Conservation (phyloP, 2,329 filamentous ascomycete species). For the Golovinomyces cichoracearum region DNA sequence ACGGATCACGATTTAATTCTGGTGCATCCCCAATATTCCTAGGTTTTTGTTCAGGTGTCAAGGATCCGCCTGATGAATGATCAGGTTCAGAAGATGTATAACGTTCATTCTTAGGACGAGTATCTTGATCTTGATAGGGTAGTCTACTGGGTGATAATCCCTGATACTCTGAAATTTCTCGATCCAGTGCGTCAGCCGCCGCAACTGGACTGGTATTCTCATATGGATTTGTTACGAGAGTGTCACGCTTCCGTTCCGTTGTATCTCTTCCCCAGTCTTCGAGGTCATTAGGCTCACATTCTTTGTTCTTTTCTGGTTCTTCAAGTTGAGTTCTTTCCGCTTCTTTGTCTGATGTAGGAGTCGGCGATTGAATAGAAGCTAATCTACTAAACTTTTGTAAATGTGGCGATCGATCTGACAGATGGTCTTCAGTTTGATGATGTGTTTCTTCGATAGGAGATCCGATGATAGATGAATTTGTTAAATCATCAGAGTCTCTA, state of each 20-base stretch:
- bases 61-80: slow-evolving; percentile 23
- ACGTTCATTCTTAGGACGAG: slow-evolving; percentile 53
- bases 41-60: slow-evolving; percentile 20
- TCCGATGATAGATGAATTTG: slow-evolving; percentile 63
- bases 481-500: slow-evolving; percentile 41
- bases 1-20: slow-evolving; percentile 33
- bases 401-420: slow-evolving; percentile 21
- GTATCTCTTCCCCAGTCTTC: slow-evolving; percentile 39
- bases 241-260: slow-evolving; percentile 37
- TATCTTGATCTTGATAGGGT: slow-evolving; percentile 22
- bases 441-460: slow-evolving; percentile 32
- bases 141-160: slow-evolving; percentile 18
- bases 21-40: slow-evolving; percentile 23
- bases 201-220: slow-evolving; percentile 37
- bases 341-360: slow-evolving; percentile 5
- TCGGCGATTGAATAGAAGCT: slow-evolving; percentile 20
- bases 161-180: slow-evolving; percentile 18
- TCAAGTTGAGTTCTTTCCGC: slow-evolving; percentile 13
- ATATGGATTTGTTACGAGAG: slow-evolving; percentile 39
- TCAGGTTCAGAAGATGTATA: slow-evolving; percentile 54
- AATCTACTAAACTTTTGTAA: background rate
- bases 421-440: slow-evolving; percentile 4
- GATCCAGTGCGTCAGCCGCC: slow-evolving; percentile 15
- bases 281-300: slow-evolving; percentile 28
- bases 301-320: slow-evolving; percentile 6